These are phyloP conservation scores for Pleurostoma richardsiae DNA, from an alignment of 2,329 filamentous ascomycete genomes.

Conservation along the genomic window DNA sequence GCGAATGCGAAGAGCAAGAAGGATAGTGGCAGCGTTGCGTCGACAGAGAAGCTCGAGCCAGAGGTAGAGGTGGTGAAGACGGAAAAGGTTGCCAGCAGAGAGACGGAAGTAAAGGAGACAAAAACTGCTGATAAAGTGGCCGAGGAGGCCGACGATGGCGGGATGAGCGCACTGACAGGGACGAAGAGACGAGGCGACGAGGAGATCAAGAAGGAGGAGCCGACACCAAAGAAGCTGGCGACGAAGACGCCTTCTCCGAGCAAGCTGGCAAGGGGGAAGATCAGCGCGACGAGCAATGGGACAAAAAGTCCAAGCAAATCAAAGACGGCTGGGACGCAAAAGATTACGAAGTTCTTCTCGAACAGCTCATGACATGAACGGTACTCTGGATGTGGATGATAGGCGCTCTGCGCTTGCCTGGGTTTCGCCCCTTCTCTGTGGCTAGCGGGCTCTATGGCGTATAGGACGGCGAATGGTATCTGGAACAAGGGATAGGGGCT, in stretches of 20 bases:
- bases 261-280: slow-evolving; percentile 19
- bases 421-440: neutral
- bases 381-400: too few species aligned
- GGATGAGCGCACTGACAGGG: slow-evolving; percentile 11
- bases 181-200: slow-evolving; percentile 12
- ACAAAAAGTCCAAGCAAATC: slow-evolving; percentile 24
- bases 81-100: slow-evolving; percentile 20
- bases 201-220: slow-evolving; percentile 4
- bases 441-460: neutral
- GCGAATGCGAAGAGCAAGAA: slow-evolving; percentile 48
- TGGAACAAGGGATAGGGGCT: too few species aligned
- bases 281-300: slow-evolving; percentile 36
- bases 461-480: too few species aligned
- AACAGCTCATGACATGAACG: slow-evolving; percentile 25
- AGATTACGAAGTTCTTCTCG: slow-evolving; percentile 42
- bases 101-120: slow-evolving; percentile 14
- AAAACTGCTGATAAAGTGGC: slow-evolving; percentile 6
- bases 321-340: slow-evolving; percentile 29
- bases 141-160: slow-evolving; percentile 16
- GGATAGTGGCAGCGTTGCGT: slow-evolving; percentile 9
- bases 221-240: slow-evolving; percentile 13
- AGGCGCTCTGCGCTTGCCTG: neutral
- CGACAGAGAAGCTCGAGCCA: slow-evolving; percentile 9
- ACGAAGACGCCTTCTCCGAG: slow-evolving; percentile 15
- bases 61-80: slow-evolving; percentile 24